Percentiles rank a stretch among this genome's conserved stretches.
Evolutionary conservation across 2,329 filamentous ascomycete species (phyloP).

Genomic region (Polytolypa hystricis): DNA sequence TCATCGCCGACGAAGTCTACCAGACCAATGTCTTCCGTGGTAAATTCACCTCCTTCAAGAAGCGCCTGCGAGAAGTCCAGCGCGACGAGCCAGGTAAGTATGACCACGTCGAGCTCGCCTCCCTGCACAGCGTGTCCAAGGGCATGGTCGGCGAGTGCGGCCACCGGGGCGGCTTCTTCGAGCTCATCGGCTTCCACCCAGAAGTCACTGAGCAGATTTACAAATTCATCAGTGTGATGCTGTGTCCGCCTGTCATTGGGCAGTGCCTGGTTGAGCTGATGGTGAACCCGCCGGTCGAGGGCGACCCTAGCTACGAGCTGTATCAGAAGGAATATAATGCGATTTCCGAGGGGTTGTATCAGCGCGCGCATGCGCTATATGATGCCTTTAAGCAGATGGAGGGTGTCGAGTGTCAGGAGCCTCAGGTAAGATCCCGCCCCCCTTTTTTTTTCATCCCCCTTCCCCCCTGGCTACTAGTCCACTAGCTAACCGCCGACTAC

Average conservation of each 20-base stretch:
- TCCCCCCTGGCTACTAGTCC: not conserved
- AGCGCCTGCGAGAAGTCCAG: conserved; percentile 69
- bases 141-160: conserved; percentile 99
- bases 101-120: conserved; percentile 77
- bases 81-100: conserved; percentile 62
- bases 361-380: conserved; percentile 76
- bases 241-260: conserved; percentile 88
- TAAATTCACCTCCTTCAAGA: conserved; percentile 93
- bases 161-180: conserved; percentile 94
- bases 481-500: not conserved
- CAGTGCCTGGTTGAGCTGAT: conserved; percentile 96
- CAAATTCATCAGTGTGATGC: conserved; percentile 95
- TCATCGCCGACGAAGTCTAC: conserved; percentile 96
- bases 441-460: not conserved
- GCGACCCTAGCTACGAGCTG: conserved; percentile 71
- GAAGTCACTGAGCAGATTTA: conserved; percentile 88
- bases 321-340: conserved; percentile 76
- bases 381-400: conserved; percentile 91
- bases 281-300: conserved; percentile 83
- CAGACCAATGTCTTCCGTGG: conserved; percentile 98
- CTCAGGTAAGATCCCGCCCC: conserved; percentile 43
- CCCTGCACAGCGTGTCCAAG: conserved; percentile 88
- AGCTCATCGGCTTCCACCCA: conserved; percentile 78
- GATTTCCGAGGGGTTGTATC: conserved; percentile 67
- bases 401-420: conserved; percentile 79